Conservation (phyloP, 768 basidiomycete species). For the Tephrocybe sp. region DNA sequence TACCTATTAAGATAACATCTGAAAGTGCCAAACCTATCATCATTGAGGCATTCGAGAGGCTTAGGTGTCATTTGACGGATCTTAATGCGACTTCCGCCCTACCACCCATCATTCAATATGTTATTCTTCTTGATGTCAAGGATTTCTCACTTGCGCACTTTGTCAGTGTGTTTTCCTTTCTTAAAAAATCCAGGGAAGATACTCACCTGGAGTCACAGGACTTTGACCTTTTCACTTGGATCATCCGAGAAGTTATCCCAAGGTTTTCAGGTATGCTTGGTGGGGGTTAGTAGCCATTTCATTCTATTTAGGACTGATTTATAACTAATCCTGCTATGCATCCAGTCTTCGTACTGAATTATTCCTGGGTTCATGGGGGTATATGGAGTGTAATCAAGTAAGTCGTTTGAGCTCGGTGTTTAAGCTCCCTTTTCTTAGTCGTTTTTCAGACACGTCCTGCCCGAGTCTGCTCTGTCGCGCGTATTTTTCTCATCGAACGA, state of each 20-base stretch:
- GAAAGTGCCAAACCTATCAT: slow-evolving; percentile 40
- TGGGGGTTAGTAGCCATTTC: slow-evolving; percentile 44
- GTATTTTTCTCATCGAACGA: slow-evolving; percentile 62
- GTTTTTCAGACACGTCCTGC: slow-evolving; percentile 56
- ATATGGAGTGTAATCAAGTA: slow-evolving; percentile 68
- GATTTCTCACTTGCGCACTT: slow-evolving; percentile 51
- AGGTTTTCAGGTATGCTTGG: slow-evolving; percentile 76
- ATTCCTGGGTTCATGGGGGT: slow-evolving; percentile 70
- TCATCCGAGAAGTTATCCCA: slow-evolving; percentile 61
- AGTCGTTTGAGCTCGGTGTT: slow-evolving; percentile 19
- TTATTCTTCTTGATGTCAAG: slow-evolving; percentile 63
- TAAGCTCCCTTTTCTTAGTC: slow-evolving; percentile 7
- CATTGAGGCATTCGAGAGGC: slow-evolving; percentile 50
- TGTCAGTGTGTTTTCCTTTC: slow-evolving; percentile 38
- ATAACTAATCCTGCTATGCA: slow-evolving; percentile 4
- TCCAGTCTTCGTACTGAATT: slow-evolving; percentile 69
- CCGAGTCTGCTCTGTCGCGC: slow-evolving; percentile 53
- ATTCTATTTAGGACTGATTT: background rate
- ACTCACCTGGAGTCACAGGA: slow-evolving; percentile 34
- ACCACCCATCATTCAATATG: slow-evolving; percentile 57
- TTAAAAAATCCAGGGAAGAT: slow-evolving; percentile 2
- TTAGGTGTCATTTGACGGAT: slow-evolving; percentile 52
- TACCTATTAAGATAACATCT: slow-evolving; percentile 35
- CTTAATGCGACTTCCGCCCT: slow-evolving; percentile 35
- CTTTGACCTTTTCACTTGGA: slow-evolving; percentile 62